phyloP scores from a whole-genome alignment of 352 stramenopile species.

The Pythium scleroteichum region DNA sequence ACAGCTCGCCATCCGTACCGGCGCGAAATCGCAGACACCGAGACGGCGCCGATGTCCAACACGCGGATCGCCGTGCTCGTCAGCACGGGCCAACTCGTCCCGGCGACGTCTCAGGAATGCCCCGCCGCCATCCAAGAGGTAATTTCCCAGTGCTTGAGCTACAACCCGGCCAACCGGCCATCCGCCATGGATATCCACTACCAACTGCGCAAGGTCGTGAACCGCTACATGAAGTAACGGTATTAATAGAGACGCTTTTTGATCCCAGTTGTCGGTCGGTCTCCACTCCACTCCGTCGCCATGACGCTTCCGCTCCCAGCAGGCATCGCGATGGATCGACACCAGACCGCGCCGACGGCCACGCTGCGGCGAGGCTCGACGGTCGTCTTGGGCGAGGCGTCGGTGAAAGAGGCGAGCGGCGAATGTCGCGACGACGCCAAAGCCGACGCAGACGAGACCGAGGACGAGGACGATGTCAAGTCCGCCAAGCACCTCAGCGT shows the following conservation, averaged over 20 bases:
- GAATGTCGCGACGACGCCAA: background rate
- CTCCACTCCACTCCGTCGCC: background rate
- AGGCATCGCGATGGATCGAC: background rate
- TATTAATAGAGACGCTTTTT: constrained; percentile 12
- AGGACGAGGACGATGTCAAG: constrained; percentile 33
- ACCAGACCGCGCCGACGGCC: background rate
- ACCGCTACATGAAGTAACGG: background rate
- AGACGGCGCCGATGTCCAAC: constrained; percentile 10
- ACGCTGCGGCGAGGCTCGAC: constrained; percentile 4
- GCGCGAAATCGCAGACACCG: background rate
- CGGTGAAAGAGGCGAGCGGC: background rate
- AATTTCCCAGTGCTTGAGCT: constrained; percentile 22
- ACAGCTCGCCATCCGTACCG: constrained; percentile 21
- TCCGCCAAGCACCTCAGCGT: constrained; percentile 37
- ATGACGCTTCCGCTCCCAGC: constrained; percentile 1
- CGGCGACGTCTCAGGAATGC: constrained; percentile 15
- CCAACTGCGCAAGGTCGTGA: constrained; percentile 23
- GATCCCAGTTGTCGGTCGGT: background rate
- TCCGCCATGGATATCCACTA: constrained; percentile 31
- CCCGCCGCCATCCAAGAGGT: constrained; percentile 20
- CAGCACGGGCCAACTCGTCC: constrained; percentile 23
- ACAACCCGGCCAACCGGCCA: constrained; percentile 21
- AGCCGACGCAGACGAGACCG: constrained; percentile 3
- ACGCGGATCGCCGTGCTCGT: constrained; percentile 28
- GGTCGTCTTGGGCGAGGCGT: background rate